These are phyloP conservation scores for Clavispora vitiphila DNA, from an alignment of 805 yeast genomes.

Conservation along the genomic window DNA sequence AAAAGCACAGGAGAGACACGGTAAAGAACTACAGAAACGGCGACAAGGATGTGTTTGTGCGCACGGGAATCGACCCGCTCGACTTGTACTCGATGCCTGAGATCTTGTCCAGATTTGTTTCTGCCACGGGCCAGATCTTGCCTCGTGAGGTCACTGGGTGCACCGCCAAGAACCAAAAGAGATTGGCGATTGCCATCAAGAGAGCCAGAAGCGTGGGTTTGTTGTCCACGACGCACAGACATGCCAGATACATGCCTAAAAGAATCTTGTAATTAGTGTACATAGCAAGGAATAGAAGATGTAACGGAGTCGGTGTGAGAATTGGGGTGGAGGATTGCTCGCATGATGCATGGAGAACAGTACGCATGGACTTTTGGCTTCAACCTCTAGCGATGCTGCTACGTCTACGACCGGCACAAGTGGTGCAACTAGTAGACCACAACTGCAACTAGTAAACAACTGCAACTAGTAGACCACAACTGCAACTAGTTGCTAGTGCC, in stretches of 20 bases:
- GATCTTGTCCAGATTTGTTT: conserved; percentile 57
- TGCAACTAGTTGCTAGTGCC: too few relatives aligned
- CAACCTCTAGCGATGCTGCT: too few relatives aligned
- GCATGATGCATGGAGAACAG: too few relatives aligned
- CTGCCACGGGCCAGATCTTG: conserved; percentile 70
- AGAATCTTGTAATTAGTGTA: conserved; percentile 25
- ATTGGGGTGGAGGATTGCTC: too few relatives aligned
- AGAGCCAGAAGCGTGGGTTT: conserved; percentile 79
- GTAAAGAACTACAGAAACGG: conserved; percentile 13
- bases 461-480: too few relatives aligned
- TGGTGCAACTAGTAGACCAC: too few relatives aligned
- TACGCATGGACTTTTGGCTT: too few relatives aligned
- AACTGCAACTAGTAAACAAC: too few relatives aligned
- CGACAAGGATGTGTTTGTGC: conserved; percentile 28
- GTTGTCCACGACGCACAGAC: conserved; percentile 68
- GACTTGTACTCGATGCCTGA: conserved; percentile 71
- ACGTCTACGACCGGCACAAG: too few relatives aligned
- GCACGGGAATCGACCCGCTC: conserved; percentile 57
- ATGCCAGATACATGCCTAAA: conserved; percentile 41
- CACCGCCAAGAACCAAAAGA: conserved; percentile 59
- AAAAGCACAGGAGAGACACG: conserved; percentile 21
- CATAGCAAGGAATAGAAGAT: conserved; percentile 2
- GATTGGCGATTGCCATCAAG: conserved; percentile 69
- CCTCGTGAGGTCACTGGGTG: conserved; percentile 72
- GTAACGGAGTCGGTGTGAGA: too few relatives aligned